phyloP scores from a whole-genome alignment of 1,139 yeast species.

The Taphrina deformans region DNA sequence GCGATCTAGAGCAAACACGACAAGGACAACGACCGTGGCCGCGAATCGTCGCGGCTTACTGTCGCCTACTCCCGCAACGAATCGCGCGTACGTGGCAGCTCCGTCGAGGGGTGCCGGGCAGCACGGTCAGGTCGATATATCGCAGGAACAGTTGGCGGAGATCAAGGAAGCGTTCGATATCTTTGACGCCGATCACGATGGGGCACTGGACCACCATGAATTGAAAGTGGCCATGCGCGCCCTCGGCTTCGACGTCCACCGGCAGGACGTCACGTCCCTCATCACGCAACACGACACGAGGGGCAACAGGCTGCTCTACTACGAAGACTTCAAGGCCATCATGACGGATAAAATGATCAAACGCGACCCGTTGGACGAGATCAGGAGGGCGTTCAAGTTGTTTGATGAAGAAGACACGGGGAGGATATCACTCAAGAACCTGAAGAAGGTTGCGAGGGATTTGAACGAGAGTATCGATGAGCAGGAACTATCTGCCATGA shows the following conservation, averaged over 20 bases:
- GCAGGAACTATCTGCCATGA: slow-evolving; percentile 93
- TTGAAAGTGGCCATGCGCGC: slow-evolving; percentile 90
- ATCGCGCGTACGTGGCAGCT: neutral
- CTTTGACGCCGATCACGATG: slow-evolving; percentile 91
- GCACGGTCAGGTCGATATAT: slow-evolving; percentile 52
- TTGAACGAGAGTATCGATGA: slow-evolving; percentile 89
- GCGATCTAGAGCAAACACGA: neutral
- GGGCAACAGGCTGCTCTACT: slow-evolving; percentile 52
- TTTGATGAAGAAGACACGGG: slow-evolving; percentile 92
- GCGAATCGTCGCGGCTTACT: neutral
- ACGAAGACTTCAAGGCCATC: slow-evolving; percentile 34
- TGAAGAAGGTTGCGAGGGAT: slow-evolving; percentile 87
- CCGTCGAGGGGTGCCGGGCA: neutral
- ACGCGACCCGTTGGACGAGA: slow-evolving; percentile 91
- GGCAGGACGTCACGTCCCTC: slow-evolving; percentile 75
- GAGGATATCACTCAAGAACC: slow-evolving; percentile 74
- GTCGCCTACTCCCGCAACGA: slow-evolving; percentile 11
- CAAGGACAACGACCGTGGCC: neutral
- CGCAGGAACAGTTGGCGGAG: slow-evolving; percentile 89
- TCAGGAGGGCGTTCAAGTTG: slow-evolving; percentile 80
- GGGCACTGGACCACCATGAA: slow-evolving; percentile 87
- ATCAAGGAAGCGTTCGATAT: slow-evolving; percentile 89
- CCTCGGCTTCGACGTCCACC: slow-evolving; percentile 81
- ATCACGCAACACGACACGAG: slow-evolving; percentile 80
- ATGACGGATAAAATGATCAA: slow-evolving; percentile 76